Conservation (phyloP, 495 filamentous ascomycete species). For the Penicillium herquei region DNA sequence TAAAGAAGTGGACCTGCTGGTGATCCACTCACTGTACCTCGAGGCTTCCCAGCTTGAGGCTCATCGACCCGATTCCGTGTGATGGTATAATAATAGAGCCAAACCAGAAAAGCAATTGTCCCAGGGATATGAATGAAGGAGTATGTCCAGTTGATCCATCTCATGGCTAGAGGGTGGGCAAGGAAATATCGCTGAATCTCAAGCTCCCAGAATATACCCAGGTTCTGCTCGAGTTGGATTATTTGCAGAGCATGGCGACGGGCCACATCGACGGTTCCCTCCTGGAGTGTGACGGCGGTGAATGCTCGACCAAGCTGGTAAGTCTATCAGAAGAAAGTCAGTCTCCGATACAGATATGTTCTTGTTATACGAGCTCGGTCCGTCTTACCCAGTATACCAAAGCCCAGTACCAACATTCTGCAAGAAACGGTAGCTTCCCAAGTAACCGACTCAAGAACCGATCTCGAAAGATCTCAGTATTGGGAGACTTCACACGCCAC, state of each 20-base stretch:
- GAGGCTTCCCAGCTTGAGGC: constrained; percentile 34
- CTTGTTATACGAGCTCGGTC: neutral
- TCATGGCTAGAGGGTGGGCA: constrained; percentile 39
- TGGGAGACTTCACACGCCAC: constrained; percentile 49
- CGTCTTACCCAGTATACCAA: constrained; percentile 59
- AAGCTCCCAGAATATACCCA: constrained; percentile 58
- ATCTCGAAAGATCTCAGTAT: constrained; percentile 52
- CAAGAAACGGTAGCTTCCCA: constrained; percentile 68
- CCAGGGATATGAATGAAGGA: constrained; percentile 83
- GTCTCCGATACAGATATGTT: neutral
- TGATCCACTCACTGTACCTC: constrained; percentile 33
- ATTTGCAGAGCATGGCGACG: constrained; percentile 57
- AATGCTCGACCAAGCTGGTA: constrained; percentile 65
- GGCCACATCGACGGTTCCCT: constrained; percentile 56
- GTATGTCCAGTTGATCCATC: constrained; percentile 63
- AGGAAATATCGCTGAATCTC: constrained; percentile 56
- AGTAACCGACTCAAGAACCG: constrained; percentile 58
- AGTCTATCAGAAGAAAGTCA: constrained; percentile 36
- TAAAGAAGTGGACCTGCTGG: constrained; percentile 54
- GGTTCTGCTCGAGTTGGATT: constrained; percentile 50
- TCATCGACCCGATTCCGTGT: constrained; percentile 43
- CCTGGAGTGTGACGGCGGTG: constrained; percentile 57
- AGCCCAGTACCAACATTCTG: constrained; percentile 82
- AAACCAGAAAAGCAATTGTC: constrained; percentile 68
- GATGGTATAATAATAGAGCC: constrained; percentile 66